Base-by-base conservation (phyloP, 192 early-diverging fungal species). In the Coemansia sp. region DNA sequence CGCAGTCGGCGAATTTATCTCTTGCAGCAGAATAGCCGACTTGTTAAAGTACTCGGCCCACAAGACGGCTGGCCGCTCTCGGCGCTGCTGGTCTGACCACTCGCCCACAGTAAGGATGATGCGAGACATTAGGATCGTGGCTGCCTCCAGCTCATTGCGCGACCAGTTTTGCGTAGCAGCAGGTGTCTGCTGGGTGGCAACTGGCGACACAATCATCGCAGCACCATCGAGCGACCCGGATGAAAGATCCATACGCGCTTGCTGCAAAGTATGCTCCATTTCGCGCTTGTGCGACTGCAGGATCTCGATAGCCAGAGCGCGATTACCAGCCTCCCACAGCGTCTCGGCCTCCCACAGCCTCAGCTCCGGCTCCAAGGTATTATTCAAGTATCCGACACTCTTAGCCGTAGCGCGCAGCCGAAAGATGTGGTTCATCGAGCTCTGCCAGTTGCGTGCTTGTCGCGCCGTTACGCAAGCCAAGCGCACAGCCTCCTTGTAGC, bases 311-410 rank as follows among this genome's bases (percentile, higher is more conserved):
- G 79, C 79, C 47, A 82, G 57, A 2, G 48, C 56, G 35, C 55
- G 53, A 43, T 59, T 73, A 7, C 79, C 79, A 3, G 79, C 59
- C 7, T 82, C 79, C 79, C 79, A 82, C 42, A 82, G 65, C 9
- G 70, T 76, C 59, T 82, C 73, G 5, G 79, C 73, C 70, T 76
- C 73, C 79, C 79, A 82, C 67, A 82, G 74, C 55, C 59, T 65
- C 43, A 79, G 65, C 63, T 75, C 72, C 0, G 66, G 60, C 48
- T 65, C 73, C 16, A 76, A 41, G 6, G 57, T 33, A 14, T 38
- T 59, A 25, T 65, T 65, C 28, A 47, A 33, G 14, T 61, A 14
- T 2, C 21, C 37, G 18, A 26, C 57, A 0, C 20, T 23, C 37
- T 56, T 65, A 28, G 61, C 33, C 41, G 66, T 37, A 0, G 64